Evolutionary conservation across 1,284 basidiomycete genomes (phyloP), one percentile per base, ranked within the genome.

Genomic region (Melampsora americana): DNA sequence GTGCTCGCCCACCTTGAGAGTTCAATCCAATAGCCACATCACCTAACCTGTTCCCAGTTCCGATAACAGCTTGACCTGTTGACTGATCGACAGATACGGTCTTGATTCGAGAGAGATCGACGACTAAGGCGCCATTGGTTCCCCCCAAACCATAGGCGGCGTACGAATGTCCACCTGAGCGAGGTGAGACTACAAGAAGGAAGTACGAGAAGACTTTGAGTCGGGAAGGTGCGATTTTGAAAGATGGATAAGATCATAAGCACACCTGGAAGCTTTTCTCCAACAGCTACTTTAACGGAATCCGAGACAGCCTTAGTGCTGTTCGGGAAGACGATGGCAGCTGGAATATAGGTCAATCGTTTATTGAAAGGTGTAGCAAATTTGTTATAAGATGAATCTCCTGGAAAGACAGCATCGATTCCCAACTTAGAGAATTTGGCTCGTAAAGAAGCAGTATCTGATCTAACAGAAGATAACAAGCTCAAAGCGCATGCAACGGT

Each of bases 11-110:
- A n/a, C 80, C 82, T 42, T 81, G 77, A 5, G 77, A 50, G 76
- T 82, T 80, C 6, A 84, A 78, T 9, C 78, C 79, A 42, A 83
- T 79, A 39, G 81, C 81, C 11, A 84, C 80, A 66, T 83, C 83
- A 1, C 83, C 83, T 0, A 84, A 77, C 3, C 81, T 69, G n/a
- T 79, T 79, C 5, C 82, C 83, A 0, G 80, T 80, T 1, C 81
- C 80, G 1, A 84, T 78, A 11, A 77, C 60, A n/a, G 81, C 83
- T 16, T 78, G 77, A 30, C 77, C 79, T 0, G 69, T 69, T 0
- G 70, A 53, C 5, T 14, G 28, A 35, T 72, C 61, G 20, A 72
- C 61, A n/a, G 60, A 28, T 16, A 71, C 23, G 4, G 42, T 44
- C 4, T 64, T 71, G 2, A 71, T 26, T 26, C 39, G 35, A 7